Evolutionary conservation across 345 rosid species (phyloP), one percentile per base, ranked within the genome.

Genomic region (Pistacia integerrima): DNA sequence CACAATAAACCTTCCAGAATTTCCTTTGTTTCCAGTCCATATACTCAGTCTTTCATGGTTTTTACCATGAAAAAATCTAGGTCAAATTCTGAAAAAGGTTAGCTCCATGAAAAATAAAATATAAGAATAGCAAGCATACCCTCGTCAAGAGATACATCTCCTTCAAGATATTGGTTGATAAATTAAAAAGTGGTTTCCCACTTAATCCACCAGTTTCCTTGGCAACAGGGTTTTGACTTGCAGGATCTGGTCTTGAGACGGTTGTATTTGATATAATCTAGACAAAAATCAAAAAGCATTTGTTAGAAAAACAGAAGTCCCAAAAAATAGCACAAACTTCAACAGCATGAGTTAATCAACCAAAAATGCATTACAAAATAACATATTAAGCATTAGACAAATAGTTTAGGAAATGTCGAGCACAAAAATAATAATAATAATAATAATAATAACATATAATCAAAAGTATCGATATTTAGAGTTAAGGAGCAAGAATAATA

Each of bases 241-340:
- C 90, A 71, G 92, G 63, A 44, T 92, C 97, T 66, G 97, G 97
- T 81, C 99, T 94, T 25, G 93, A 92, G 70, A 96, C 80, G 46
- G 98, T 93, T 60, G 99, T 96, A 80, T 96, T 96, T 74, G 99
- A 86, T 83, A 96, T 92, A 74, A 96, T 89, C 99, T 93, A 78
- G 52, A 76, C 12, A 81, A 78, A 49, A 65, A 65, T 62, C 20
- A 59, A 68, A 64, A 28, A 12, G n/a, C 70, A 20, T 66, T 20
- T 8, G 14, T 58, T 12, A 54, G 57, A 64, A 71, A 71, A 61
- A 13, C 17, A 41, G 9, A 60, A 60, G 36, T 8, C 54, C 28
- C 18, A 1, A 33, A 60, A 71, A 13, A 25, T 13, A 13, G 38
- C 16, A 61, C 11, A 17, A 46, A 38, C 25, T 30, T 71, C 16